Conservation (phyloP, 306 rosid genomes). For the Pterocarpus santalinus region DNA sequence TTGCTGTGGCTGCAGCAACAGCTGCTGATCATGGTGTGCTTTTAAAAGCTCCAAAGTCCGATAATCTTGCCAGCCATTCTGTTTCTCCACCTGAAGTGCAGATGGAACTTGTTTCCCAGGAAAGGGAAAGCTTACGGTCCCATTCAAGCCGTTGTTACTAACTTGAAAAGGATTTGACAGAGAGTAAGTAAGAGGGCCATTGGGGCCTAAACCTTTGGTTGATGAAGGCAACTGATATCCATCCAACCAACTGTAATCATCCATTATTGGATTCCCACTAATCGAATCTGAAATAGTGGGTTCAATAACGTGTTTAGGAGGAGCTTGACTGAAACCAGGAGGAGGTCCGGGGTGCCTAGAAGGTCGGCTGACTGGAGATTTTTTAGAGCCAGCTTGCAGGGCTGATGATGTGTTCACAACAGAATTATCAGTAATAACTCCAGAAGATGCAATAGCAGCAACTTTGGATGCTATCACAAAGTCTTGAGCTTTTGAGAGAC, state of each 20-base stretch:
- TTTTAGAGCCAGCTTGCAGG: constrained; percentile 58
- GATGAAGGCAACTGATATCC: constrained; percentile 89
- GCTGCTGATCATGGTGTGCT: constrained; percentile 75
- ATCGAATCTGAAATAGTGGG: constrained; percentile 56
- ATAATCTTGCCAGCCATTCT: constrained; percentile 80
- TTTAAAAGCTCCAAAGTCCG: constrained; percentile 65
- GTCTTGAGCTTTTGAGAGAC: constrained; percentile 63
- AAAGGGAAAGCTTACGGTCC: constrained; percentile 74
- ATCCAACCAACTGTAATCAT: constrained; percentile 98
- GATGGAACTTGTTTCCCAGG: constrained; percentile 86
- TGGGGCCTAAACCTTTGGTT: constrained; percentile 54
- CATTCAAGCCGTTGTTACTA: constrained; percentile 62
- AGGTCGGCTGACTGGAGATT: constrained; percentile 82
- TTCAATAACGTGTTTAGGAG: constrained; percentile 67
- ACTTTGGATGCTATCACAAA: constrained; percentile 53
- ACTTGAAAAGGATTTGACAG: constrained; percentile 57
- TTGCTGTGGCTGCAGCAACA: constrained; percentile 69
- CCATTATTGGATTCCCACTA: constrained; percentile 72
- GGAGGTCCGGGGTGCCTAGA: constrained; percentile 94
- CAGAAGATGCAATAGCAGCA: constrained; percentile 58
- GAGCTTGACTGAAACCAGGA: constrained; percentile 84
- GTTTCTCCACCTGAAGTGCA: constrained; percentile 62
- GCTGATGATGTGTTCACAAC: constrained; percentile 51
- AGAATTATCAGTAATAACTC: constrained; percentile 50
- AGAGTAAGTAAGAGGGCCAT: constrained; percentile 55